phyloP scores from a whole-genome alignment of 1,284 basidiomycete genomes.

The Ceratobasidium sp. region DNA sequence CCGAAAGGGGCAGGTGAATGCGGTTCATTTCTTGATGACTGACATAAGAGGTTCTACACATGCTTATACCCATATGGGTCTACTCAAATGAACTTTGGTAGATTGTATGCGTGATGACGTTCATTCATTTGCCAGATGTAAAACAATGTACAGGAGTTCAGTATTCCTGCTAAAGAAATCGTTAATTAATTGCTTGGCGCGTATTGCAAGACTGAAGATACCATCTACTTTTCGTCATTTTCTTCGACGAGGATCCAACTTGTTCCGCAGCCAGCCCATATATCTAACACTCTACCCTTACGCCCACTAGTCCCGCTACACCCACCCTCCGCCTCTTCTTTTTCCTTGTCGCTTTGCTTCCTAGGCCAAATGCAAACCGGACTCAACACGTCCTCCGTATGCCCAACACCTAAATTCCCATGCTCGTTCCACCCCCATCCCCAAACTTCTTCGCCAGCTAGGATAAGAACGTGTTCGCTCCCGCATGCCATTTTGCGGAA shows the following conservation, averaged over 20 bases:
- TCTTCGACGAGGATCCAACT: constrained; percentile 66
- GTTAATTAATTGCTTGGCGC: no score
- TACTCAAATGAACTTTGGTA: background rate
- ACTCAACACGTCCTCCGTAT: constrained; percentile 62
- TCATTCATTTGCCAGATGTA: no score
- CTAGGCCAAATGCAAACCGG: constrained; percentile 67
- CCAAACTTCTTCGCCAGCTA: constrained; percentile 63
- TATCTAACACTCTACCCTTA: constrained; percentile 79
- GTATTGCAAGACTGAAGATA: no score
- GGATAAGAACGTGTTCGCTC: constrained; percentile 80
- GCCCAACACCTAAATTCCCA: constrained; percentile 82
- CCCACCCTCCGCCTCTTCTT: constrained; percentile 42
- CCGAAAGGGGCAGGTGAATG: no score
- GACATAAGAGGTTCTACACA: no score
- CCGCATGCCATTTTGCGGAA: constrained; percentile 68
- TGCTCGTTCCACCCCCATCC: constrained; percentile 98
- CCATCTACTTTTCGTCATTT: background rate
- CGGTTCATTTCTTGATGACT: background rate
- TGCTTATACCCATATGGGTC: no score
- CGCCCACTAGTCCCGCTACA: constrained; percentile 50
- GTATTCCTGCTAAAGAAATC: no score
- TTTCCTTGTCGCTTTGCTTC: background rate
- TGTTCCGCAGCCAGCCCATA: no score
- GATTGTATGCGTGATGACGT: no score
- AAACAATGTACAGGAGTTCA: no score